Evolutionary conservation across 2,329 filamentous ascomycete genomes (phyloP).

Genomic region (Juglanconis sp.): DNA sequence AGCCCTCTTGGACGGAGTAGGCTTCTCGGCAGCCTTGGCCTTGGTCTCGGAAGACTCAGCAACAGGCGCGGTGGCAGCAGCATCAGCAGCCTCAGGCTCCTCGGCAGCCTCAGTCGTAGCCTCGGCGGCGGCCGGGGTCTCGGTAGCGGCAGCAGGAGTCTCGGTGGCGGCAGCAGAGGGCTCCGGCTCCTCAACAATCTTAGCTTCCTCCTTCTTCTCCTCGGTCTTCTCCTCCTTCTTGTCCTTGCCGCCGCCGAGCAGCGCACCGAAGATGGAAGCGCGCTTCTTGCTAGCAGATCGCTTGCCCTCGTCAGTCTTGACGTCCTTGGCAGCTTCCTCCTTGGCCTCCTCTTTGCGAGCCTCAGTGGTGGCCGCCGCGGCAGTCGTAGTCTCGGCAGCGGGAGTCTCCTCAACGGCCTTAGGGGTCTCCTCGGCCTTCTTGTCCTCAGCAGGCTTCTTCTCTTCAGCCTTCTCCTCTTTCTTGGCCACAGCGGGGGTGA

Average conservation of each 20-base stretch:
- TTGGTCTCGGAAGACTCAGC: slow-evolving; percentile 29
- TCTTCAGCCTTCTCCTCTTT: slow-evolving; percentile 44
- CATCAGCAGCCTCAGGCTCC: slow-evolving; percentile 28
- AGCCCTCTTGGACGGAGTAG: slow-evolving; percentile 50
- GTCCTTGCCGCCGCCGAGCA: slow-evolving; percentile 56
- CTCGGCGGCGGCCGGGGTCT: slow-evolving; percentile 24
- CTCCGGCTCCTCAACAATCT: slow-evolving; percentile 24
- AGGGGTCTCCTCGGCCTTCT: slow-evolving; percentile 23
- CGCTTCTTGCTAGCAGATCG: slow-evolving; percentile 65
- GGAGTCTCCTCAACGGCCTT: slow-evolving; percentile 30
- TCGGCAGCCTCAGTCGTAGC: slow-evolving; percentile 30
- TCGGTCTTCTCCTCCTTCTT: slow-evolving; percentile 41
- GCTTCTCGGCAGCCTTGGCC: slow-evolving; percentile 37
- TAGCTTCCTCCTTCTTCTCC: slow-evolving; percentile 27
- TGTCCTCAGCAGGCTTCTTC: slow-evolving; percentile 26
- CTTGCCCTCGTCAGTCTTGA: slow-evolving; percentile 58
- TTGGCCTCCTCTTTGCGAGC: slow-evolving; percentile 27
- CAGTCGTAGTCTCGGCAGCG: slow-evolving; percentile 29
- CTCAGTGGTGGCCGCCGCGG: slow-evolving; percentile 33
- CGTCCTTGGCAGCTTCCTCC: slow-evolving; percentile 41
- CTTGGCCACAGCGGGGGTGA: slow-evolving; percentile 49
- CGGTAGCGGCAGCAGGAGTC: slow-evolving; percentile 21
- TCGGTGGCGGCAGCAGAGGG: slow-evolving; percentile 20
- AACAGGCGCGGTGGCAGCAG: slow-evolving; percentile 32
- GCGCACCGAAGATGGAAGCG: slow-evolving; percentile 58